These are phyloP conservation scores for Exophiala calicioides DNA, from an alignment of 2,329 filamentous ascomycete species.

Conservation along the genomic window DNA sequence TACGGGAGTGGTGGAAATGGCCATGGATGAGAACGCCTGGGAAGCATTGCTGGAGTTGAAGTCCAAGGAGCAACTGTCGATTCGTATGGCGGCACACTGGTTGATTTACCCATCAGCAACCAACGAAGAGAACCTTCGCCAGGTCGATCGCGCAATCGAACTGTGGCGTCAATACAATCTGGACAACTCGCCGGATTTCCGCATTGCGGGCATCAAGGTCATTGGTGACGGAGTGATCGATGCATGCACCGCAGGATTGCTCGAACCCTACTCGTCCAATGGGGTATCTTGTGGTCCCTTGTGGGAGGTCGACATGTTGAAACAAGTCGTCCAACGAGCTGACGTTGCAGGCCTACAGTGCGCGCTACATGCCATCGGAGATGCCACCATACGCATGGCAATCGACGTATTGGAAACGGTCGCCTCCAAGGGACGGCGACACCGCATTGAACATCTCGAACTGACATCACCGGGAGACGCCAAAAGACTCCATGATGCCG, in stretches of 20 bases:
- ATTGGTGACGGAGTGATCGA: constrained; percentile 55
- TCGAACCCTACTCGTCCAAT: constrained; percentile 49
- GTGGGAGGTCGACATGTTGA: constrained; percentile 47
- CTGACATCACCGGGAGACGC: constrained; percentile 51
- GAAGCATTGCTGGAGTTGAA: constrained; percentile 44
- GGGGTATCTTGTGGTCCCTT: constrained; percentile 47
- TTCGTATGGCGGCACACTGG: constrained; percentile 53
- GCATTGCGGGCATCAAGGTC: constrained; percentile 52
- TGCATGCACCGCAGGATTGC: constrained; percentile 52
- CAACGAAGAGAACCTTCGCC: constrained; percentile 40
- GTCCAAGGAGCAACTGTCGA: constrained; percentile 38
- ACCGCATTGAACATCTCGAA: constrained; percentile 56
- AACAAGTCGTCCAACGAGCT: constrained; percentile 47
- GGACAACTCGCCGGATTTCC: constrained; percentile 43
- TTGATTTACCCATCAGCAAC: constrained; percentile 47
- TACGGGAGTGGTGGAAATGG: constrained; percentile 55
- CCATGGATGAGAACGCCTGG: constrained; percentile 54
- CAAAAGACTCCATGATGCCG: constrained; percentile 47
- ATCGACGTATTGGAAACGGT: constrained; percentile 48
- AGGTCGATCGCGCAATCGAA: constrained; percentile 50
- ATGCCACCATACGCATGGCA: constrained; percentile 48
- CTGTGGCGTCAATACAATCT: constrained; percentile 44
- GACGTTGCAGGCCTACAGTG: constrained; percentile 49
- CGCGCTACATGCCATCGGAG: constrained; percentile 56
- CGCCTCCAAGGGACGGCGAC: constrained; percentile 43